Evolutionary conservation across 805 yeast species (phyloP), one percentile per base, ranked within the genome.

Genomic region (Candida silvicultrix): DNA sequence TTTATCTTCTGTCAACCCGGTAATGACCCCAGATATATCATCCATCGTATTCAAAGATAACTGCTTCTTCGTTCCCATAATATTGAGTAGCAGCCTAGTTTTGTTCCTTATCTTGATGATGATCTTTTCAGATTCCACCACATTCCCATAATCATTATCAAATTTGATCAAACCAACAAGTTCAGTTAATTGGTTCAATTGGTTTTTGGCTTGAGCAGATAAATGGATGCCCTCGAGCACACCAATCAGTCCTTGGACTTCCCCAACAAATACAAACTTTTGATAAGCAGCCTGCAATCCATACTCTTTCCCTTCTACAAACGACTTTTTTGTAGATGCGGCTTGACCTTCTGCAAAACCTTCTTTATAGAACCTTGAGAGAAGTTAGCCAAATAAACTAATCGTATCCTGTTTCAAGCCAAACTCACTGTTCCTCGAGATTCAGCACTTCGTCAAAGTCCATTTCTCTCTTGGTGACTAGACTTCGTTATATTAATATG

Each of bases 231-330:
- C 25, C 64, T 70, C 63, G 71, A 81, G 65, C 8, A 64, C 58
- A 15, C 65, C 63, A 19, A 76, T 59, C 37, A 82, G 55, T 16
- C 85, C 81, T 45, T 71, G 60, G 36, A 84, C 70, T 46, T 85
- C 81, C 0, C 97, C 97, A 1, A 89, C 59, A 0, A 86, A 59
- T 2, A 87, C 53, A 55, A 77, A 83, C 48, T 86, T 65, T 62
- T 85, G 94, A 55, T 80, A 84, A 0, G 88, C 89, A 0, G 85
- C 81, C 58, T 85, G 94, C 38, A 81, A 72, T 0, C 98, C 98
- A 53, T 80, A 82, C 57, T 87, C 89, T 57, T 83, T 84, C 1
- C 97, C 97, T 59, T 89, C 97, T 2, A 70, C 52, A 43, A 65
- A 71, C 41, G 89, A 89, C 38, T 80, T 75, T 41, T 60, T 63